A percentile compares a stretch with the other conserved stretches of the same genome.
phyloP scores from a whole-genome alignment of 306 rosid genomes.

The Casuarina glauca region DNA sequence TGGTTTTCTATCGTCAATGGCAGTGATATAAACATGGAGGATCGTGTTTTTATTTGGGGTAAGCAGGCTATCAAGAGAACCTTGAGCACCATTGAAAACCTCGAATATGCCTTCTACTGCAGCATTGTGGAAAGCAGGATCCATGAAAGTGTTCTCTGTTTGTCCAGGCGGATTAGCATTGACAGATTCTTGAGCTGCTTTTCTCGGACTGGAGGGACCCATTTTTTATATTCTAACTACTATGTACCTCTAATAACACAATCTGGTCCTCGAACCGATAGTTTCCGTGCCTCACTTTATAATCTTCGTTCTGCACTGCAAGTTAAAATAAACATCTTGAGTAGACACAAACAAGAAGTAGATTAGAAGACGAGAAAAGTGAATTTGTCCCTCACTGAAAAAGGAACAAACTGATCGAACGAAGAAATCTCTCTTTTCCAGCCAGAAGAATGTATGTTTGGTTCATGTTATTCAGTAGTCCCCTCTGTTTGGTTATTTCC shows the following conservation, averaged over 20 bases:
- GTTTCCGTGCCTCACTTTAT: too few relatives aligned
- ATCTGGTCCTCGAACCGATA: background rate
- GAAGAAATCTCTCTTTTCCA: too few relatives aligned
- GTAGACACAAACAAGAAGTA: too few relatives aligned
- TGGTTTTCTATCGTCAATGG: background rate
- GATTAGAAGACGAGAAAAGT: too few relatives aligned
- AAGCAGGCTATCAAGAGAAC: background rate
- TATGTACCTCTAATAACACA: background rate
- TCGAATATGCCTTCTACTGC: background rate
- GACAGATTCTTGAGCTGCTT: background rate
- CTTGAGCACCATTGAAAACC: background rate
- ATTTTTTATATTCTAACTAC: background rate
- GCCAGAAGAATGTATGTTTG: too few relatives aligned
- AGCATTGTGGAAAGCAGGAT: background rate
- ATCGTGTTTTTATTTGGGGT: background rate
- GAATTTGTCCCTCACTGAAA: too few relatives aligned
- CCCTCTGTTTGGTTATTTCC: too few relatives aligned
- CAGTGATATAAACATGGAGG: background rate
- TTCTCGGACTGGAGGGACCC: fast-evolving
- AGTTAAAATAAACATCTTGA: too few relatives aligned
- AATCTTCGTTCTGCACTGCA: too few relatives aligned
- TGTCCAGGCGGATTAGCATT: too few relatives aligned
- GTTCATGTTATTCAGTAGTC: too few relatives aligned
- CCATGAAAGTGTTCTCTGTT: background rate
- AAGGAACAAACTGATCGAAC: too few relatives aligned